phyloP scores from a whole-genome alignment of 2,329 filamentous ascomycete species.

The Stemphylium vesicarium region DNA sequence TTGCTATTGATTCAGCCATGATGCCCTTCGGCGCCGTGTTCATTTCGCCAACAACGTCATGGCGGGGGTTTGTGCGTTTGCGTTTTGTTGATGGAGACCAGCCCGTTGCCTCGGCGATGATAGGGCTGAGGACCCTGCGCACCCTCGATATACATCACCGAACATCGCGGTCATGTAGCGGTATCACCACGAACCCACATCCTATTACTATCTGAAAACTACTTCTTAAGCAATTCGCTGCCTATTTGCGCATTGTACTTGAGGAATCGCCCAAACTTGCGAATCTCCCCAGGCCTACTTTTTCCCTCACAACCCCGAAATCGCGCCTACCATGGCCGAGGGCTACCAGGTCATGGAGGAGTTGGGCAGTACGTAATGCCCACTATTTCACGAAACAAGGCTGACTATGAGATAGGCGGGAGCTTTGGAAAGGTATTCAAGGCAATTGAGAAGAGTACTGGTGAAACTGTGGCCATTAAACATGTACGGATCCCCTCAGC shows the following conservation, averaged over 20 bases:
- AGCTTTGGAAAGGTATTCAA: conserved; percentile 98
- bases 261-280: conserved; percentile 14
- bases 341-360: conserved; percentile 96
- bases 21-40: conserved; percentile 8
- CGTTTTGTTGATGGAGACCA: conserved; percentile 27
- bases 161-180: conserved; percentile 8
- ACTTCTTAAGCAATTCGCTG: conserved; percentile 33
- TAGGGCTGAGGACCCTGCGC: conserved; percentile 21
- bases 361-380: conserved; percentile 75
- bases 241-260: conserved; percentile 29
- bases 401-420: conserved; percentile 66
- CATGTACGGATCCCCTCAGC: conserved; percentile 67
- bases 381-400: neutral
- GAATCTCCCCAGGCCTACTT: conserved; percentile 18
- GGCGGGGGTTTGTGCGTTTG: conserved; percentile 24
- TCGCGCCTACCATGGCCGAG: conserved; percentile 68
- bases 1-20: conserved; percentile 3
- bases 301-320: conserved; percentile 25
- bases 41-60: conserved; percentile 16
- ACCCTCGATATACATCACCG: conserved; percentile 24
- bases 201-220: conserved; percentile 39
- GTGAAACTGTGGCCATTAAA: conserved; percentile 95
- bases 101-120: conserved; percentile 37
- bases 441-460: conserved; percentile 87
- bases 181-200: conserved; percentile 17